These are phyloP conservation scores for Kurtzmaniella quercitrusa DNA, from an alignment of 1,139 yeast genomes.

Conservation along the genomic window DNA sequence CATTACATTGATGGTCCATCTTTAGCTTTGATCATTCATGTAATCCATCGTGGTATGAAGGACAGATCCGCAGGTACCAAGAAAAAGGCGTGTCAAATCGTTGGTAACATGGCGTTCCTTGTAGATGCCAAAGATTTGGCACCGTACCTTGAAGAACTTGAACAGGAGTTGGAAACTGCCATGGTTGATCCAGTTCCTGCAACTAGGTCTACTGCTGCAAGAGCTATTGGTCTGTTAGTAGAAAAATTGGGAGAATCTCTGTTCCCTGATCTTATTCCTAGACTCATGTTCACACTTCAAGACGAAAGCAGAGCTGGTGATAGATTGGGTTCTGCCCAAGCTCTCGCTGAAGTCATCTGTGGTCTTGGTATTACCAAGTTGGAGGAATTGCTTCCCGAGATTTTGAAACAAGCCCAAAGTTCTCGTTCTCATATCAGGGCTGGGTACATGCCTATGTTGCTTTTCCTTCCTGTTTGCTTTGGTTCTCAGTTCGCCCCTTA, in stretches of 20 bases:
- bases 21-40: slow-evolving; percentile 89
- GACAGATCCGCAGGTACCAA: slow-evolving; percentile 91
- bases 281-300: slow-evolving; percentile 68
- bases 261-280: slow-evolving; percentile 88
- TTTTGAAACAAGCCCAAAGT: slow-evolving; percentile 69
- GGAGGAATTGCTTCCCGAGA: slow-evolving; percentile 82
- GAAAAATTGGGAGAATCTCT: slow-evolving; percentile 94
- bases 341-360: slow-evolving; percentile 85
- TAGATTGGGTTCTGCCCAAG: slow-evolving; percentile 96
- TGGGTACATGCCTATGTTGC: slow-evolving; percentile 86
- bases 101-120: slow-evolving; percentile 95
- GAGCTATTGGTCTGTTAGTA: slow-evolving; percentile 94
- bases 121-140: slow-evolving; percentile 83
- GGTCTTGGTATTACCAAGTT: slow-evolving; percentile 86
- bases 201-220: slow-evolving; percentile 94
- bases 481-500: slow-evolving; percentile 92
- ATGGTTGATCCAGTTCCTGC: slow-evolving; percentile 99
- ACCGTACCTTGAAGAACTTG: slow-evolving; percentile 76
- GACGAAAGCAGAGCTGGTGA: slow-evolving; percentile 87
- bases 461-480: slow-evolving; percentile 91
- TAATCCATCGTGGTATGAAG: slow-evolving; percentile 90
- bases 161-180: slow-evolving; percentile 81
- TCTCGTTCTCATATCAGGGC: slow-evolving; percentile 73
- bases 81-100: slow-evolving; percentile 94
- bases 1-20: slow-evolving; percentile 99